Evolutionary conservation across 2,329 filamentous ascomycete species (phyloP), one percentile per base, ranked within the genome.

Genomic region (Metarhizium humberi): DNA sequence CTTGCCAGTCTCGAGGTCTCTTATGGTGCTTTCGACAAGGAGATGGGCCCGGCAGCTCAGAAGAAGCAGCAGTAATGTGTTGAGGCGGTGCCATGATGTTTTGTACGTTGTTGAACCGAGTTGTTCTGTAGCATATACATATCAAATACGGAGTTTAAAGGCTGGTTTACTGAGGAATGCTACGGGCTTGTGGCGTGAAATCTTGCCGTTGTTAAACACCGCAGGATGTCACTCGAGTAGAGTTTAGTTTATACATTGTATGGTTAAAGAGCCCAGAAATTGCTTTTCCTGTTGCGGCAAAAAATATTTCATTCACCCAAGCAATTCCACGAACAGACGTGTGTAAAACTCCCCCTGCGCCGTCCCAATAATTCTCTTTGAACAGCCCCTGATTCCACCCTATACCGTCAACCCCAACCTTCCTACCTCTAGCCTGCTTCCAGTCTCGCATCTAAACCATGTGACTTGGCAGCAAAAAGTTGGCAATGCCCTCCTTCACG

Each of bases 1-100:
- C 77, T 97, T 13, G 76, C 81, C 6, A 92, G 90, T 62, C 78
- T 99, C 18, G 80, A 96, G 69, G 90, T 97, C 34, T 88, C 90
- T 1, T 97, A 97, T 70, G 90, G 88, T 59, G 91, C 94, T 2
- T 99, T 97, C 68, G 92, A 95, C 69, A 96, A 96, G 78, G 92
- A 96, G 63, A 95, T 90, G 78, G 90, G 91, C 0, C 89, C 90
- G n/a, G 78, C 84, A 42, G 87, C 87, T 36, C 89, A 95, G 73
- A 95, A 92, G 82, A 95, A 90, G 76, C 68, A 72, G 59, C 63
- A 72, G 61, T 69, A 66, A 63, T 61, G 45, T 30, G 25, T 13
- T 36, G 29, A 29, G 36, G 48, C 43, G 18, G 46, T 52, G 55
- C 45, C 18, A 34, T 42, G 16, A 38, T 8, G 18, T 50, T 51